Conservation (phyloP, 345 rosid species). For the Lepidium africanum region DNA sequence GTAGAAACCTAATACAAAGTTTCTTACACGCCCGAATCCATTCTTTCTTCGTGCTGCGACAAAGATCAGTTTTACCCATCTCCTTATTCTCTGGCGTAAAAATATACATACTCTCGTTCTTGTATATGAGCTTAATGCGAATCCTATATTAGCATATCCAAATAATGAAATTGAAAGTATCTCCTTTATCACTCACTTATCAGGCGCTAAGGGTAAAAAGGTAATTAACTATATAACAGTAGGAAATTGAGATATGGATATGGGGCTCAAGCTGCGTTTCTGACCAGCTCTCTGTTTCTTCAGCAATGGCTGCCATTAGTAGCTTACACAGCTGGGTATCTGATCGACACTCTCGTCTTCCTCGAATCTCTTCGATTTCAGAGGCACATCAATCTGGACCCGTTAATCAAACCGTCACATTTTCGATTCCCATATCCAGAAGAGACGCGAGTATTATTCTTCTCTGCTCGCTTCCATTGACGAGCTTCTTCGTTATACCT, state of each 20-base stretch:
- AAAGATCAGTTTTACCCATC: no score
- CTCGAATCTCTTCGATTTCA: constrained; percentile 13
- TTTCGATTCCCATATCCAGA: constrained; percentile 48
- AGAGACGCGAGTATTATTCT: constrained; percentile 45
- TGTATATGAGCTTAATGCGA: no score
- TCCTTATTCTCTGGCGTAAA: not conserved
- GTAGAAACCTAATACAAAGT: no score
- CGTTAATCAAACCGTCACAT: constrained; percentile 15
- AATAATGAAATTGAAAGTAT: no score
- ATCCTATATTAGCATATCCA: no score
- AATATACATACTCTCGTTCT: no score
- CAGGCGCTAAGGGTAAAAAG: not conserved
- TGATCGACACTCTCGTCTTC: constrained; percentile 15
- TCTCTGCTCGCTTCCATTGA: constrained; percentile 36
- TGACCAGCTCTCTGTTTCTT: not conserved
- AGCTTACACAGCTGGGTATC: constrained; percentile 26
- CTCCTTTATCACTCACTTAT: not conserved
- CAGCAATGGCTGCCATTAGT: constrained; percentile 39
- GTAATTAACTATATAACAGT: not conserved
- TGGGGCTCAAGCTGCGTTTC: not conserved
- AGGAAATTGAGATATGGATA: constrained; percentile 9
- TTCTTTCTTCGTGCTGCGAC: no score
- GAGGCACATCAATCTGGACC: constrained; percentile 13
- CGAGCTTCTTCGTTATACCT: constrained; percentile 31
- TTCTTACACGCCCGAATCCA: no score